These are phyloP conservation scores for Blastomyces percursus DNA, from an alignment of 2,329 filamentous ascomycete genomes.

Conservation along the genomic window DNA sequence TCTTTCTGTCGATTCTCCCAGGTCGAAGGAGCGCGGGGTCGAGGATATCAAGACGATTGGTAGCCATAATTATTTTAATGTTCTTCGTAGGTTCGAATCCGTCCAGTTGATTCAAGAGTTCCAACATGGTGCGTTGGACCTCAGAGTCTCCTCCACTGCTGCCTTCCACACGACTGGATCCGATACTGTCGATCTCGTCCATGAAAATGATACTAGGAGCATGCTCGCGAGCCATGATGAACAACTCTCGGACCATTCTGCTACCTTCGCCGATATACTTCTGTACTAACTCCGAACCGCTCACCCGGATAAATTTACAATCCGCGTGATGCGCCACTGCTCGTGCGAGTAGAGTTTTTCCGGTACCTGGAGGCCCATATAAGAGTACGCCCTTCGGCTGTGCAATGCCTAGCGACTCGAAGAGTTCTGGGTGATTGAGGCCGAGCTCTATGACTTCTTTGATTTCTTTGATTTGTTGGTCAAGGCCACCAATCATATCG, in stretches of 20 bases:
- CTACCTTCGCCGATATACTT: constrained; percentile 99
- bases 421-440: constrained; percentile 94
- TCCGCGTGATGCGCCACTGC: constrained; percentile 97
- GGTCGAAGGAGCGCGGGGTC: constrained; percentile 89
- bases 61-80: constrained; percentile 99
- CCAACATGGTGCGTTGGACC: constrained; percentile 97
- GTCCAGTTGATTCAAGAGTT: constrained; percentile 94
- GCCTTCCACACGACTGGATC: constrained; percentile 90
- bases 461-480: constrained; percentile 99
- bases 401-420: constrained; percentile 97
- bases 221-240: constrained; percentile 98
- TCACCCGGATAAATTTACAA: constrained; percentile 98
- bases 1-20: constrained; percentile 97
- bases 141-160: constrained; percentile 93
- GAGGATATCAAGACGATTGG: constrained; percentile 92
- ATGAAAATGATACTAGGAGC: constrained; percentile 99
- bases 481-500: constrained; percentile 98
- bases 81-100: constrained; percentile 99
- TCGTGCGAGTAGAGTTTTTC: constrained; percentile 89
- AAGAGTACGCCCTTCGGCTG: constrained; percentile 96
- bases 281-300: constrained; percentile 89
- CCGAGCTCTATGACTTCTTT: constrained; percentile 99
- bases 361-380: constrained; percentile 92
- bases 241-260: constrained; percentile 96
- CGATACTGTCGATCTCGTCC: constrained; percentile 99